These are phyloP conservation scores for Spiromyces aspiralis DNA, from an alignment of 371 early-diverging fungal species.

Conservation along the genomic window DNA sequence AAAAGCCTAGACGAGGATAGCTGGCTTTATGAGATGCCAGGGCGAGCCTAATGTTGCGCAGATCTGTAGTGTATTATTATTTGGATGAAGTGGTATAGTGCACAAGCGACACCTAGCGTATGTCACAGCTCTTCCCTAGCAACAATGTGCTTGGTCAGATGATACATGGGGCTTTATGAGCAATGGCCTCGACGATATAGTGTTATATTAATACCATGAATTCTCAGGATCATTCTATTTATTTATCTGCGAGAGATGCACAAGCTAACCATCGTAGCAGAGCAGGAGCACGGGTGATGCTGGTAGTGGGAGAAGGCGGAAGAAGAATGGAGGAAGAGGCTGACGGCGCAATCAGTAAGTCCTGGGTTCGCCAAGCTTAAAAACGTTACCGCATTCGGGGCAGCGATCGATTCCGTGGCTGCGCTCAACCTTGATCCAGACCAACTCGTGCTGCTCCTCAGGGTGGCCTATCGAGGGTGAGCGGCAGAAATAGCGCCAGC, in stretches of 20 bases:
- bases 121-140: not conserved
- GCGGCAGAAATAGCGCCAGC: no score
- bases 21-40: not conserved
- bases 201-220: not conserved
- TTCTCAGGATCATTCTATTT: not conserved
- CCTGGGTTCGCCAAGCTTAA: slow-evolving; percentile 31
- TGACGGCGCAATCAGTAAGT: not conserved
- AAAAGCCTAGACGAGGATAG: not conserved
- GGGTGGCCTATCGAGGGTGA: slow-evolving; percentile 73
- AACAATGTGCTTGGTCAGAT: no score
- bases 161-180: no score
- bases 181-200: not conserved
- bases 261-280: not conserved
- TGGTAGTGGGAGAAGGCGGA: not conserved
- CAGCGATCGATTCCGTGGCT: slow-evolving; percentile 77
- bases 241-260: not conserved
- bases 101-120: not conserved
- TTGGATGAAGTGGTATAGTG: not conserved
- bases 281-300: not conserved
- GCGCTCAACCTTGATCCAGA: slow-evolving; percentile 66
- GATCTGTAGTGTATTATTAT: not conserved
- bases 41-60: not conserved
- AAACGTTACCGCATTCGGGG: slow-evolving; percentile 88
- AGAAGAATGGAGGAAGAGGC: not conserved
- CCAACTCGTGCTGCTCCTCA: slow-evolving; percentile 69